A percentile compares a stretch with the other conserved stretches of the same genome.
These are phyloP conservation scores for Colletotrichum orchidophilum DNA, from an alignment of 2,329 filamentous ascomycete species.

Conservation along the genomic window DNA sequence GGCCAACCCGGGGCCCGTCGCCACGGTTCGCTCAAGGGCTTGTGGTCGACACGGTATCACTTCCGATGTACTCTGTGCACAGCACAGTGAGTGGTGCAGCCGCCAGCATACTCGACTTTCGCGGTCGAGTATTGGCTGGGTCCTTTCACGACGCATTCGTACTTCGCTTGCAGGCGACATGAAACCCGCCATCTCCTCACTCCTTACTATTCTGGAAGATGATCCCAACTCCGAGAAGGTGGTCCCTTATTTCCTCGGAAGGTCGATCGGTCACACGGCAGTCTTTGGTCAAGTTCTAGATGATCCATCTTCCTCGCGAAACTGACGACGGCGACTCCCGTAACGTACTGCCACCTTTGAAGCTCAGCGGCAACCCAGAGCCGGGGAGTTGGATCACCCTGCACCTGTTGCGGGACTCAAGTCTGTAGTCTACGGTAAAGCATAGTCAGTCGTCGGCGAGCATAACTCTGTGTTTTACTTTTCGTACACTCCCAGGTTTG, in stretches of 20 bases:
- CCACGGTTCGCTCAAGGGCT: constrained; percentile 15
- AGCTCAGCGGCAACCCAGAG: constrained; percentile 2
- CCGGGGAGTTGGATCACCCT: constrained; percentile 15
- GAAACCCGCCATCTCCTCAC: neutral
- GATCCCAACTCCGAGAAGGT: neutral
- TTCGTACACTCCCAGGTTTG: neutral
- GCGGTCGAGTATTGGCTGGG: neutral
- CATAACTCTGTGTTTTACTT: neutral
- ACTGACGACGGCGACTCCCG: constrained; percentile 6
- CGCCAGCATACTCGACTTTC: neutral
- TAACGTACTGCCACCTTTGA: neutral
- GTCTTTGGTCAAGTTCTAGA: neutral
- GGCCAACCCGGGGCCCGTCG: constrained; percentile 6
- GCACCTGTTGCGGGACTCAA: neutral
- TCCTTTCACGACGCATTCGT: neutral
- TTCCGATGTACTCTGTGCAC: neutral
- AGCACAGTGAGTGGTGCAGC: neutral
- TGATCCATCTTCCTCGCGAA: neutral
- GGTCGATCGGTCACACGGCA: constrained; percentile 14
- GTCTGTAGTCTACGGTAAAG: neutral
- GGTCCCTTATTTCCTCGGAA: neutral
- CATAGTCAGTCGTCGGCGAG: neutral
- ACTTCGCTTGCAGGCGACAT: neutral
- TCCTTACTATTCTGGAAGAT: neutral
- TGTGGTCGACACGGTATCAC: constrained; percentile 11